These are phyloP conservation scores for Henckelia pumila DNA, from an alignment of 257 asterid species.

Conservation along the genomic window DNA sequence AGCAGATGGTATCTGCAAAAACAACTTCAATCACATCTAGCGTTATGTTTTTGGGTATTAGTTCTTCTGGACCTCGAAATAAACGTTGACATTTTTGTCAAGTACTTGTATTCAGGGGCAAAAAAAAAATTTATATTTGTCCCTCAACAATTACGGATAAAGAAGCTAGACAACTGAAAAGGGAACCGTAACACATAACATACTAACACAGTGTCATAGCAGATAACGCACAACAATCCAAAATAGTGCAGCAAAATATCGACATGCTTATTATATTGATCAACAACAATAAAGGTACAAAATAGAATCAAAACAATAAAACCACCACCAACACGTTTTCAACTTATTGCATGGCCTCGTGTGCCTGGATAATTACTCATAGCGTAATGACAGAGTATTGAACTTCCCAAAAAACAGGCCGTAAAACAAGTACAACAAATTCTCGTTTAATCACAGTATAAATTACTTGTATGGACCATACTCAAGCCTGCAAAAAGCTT, in stretches of 20 bases:
- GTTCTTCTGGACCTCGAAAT: no score
- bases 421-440: constrained; percentile 10
- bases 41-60: no score
- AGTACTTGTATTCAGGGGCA: no score
- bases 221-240: neutral
- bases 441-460: neutral
- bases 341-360: constrained; percentile 28
- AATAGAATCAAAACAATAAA: neutral
- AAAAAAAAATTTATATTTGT: no score
- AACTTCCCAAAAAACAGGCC: constrained; percentile 12
- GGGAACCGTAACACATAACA: neutral
- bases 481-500: constrained; percentile 77
- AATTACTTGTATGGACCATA: constrained; percentile 12
- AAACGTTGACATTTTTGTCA: no score
- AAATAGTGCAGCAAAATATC: neutral
- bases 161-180: neutral
- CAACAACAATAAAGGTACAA: constrained; percentile 20
- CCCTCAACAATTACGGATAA: neutral
- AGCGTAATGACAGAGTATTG: constrained; percentile 22
- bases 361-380: constrained; percentile 23
- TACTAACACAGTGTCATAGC: no score
- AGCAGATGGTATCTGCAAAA: no score
- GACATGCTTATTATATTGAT: constrained; percentile 1
- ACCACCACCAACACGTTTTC: constrained; percentile 6
- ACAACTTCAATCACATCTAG: no score